phyloP scores from a whole-genome alignment of 2,329 filamentous ascomycete species.

The Fonsecaea monophora region DNA sequence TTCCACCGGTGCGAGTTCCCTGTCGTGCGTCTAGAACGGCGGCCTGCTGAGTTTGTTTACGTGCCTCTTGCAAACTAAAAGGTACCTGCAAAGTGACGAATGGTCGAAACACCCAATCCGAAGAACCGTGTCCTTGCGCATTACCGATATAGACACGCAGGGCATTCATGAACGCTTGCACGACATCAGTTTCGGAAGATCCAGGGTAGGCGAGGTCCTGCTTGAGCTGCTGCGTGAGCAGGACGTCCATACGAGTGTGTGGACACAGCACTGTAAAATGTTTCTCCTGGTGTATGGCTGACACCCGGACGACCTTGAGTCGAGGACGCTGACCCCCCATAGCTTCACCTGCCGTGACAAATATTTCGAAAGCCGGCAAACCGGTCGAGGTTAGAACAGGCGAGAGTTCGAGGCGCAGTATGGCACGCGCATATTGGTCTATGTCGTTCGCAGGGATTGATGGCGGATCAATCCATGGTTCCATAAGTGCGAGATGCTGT shows the following conservation, averaged over 20 bases:
- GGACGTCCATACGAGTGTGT: conserved; percentile 21
- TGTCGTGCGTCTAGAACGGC: neutral
- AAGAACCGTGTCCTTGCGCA: conserved; percentile 11
- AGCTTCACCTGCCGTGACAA: conserved; percentile 18
- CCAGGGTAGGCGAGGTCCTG: conserved; percentile 28
- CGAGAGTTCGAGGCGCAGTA: conserved; percentile 27
- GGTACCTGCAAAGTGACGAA: conserved; percentile 25
- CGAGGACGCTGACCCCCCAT: conserved; percentile 9
- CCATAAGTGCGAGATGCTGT: conserved; percentile 25
- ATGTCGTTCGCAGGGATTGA: conserved; percentile 1
- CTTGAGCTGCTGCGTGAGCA: conserved; percentile 22
- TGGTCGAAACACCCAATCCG: conserved; percentile 32
- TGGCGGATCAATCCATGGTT: conserved; percentile 9
- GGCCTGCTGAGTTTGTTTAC: neutral
- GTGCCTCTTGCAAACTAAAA: conserved; percentile 1
- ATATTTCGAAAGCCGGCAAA: conserved; percentile 28
- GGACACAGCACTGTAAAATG: conserved; percentile 26
- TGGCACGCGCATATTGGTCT: conserved; percentile 11
- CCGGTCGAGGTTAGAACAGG: conserved; percentile 8
- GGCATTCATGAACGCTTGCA: neutral
- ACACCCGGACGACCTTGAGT: conserved; percentile 22
- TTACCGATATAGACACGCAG: conserved; percentile 19
- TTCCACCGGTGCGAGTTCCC: neutral
- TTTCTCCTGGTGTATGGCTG: conserved; percentile 27
- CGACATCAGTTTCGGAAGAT: neutral